These are phyloP conservation scores for Candolleomyces efflorescens DNA, from an alignment of 768 basidiomycete species.

Conservation along the genomic window DNA sequence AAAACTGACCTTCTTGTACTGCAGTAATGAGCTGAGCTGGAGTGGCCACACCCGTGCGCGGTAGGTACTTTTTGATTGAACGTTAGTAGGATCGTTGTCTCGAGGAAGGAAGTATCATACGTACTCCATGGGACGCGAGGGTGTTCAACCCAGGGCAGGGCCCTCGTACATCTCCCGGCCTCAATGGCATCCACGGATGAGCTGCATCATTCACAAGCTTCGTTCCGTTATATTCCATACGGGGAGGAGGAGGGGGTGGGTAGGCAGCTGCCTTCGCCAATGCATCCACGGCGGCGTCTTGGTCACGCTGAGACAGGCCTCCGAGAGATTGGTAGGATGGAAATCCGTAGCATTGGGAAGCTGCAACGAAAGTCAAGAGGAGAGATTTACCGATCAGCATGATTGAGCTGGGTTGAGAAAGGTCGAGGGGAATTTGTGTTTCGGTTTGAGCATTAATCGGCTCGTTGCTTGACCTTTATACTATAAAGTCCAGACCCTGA, in stretches of 20 bases:
- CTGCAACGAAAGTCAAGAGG: too few relatives aligned
- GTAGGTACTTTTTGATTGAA: conserved; percentile 9
- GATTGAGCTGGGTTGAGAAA: too few relatives aligned
- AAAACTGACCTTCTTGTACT: conserved; percentile 13
- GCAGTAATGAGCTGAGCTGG: conserved; percentile 12
- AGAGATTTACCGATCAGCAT: too few relatives aligned
- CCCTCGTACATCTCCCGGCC: conserved; percentile 13
- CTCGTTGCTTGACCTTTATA: too few relatives aligned
- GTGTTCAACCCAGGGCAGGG: conserved; percentile 20
- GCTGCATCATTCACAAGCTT: conserved; percentile 10
- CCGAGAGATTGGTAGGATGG: conserved; percentile 21
- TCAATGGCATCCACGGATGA: conserved; percentile 15
- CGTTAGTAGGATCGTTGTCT: not conserved
- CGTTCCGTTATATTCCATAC: conserved; percentile 8
- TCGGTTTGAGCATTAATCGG: too few relatives aligned
- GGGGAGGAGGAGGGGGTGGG: conserved; percentile 6
- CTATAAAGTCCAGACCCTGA: too few relatives aligned
- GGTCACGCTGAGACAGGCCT: conserved; percentile 17
- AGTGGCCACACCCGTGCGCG: conserved; percentile 11
- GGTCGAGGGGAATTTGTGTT: too few relatives aligned
- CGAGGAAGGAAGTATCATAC: not conserved
- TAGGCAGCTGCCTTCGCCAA: not conserved
- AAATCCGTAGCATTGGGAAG: too few relatives aligned
- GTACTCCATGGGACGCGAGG: conserved; percentile 17
- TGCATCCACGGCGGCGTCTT: conserved; percentile 9